Conservation (phyloP, 257 asterid genomes). For the Solanum piurae region DNA sequence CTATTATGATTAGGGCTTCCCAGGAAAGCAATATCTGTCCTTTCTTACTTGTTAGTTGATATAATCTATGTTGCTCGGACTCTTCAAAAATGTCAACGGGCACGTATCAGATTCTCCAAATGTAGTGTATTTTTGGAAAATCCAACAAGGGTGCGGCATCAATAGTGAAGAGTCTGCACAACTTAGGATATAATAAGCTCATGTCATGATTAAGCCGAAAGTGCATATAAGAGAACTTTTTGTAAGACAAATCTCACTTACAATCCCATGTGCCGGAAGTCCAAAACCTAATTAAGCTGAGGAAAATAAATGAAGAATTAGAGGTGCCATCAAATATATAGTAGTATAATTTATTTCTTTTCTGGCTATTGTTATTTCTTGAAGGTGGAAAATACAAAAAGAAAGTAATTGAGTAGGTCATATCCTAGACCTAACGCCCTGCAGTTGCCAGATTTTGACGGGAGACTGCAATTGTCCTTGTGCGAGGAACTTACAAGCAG, state of each 20-base stretch:
- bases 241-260: background rate
- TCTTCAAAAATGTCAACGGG: background rate
- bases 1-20: background rate
- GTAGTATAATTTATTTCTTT: background rate
- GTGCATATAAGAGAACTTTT: background rate
- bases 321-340: background rate
- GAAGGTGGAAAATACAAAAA: background rate
- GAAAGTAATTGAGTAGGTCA: background rate
- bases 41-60: background rate
- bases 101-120: background rate
- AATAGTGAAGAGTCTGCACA: background rate
- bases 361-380: background rate
- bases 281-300: background rate
- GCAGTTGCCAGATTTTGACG: background rate
- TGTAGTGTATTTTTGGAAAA: background rate
- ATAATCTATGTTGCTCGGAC: background rate
- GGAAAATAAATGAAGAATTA: background rate
- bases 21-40: background rate
- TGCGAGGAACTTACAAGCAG: background rate
- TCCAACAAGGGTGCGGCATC: background rate
- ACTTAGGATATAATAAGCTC: background rate
- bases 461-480: background rate
- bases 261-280: background rate
- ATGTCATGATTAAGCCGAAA: background rate
- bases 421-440: background rate